Evolutionary conservation across 2,329 filamentous ascomycete species (phyloP).

Genomic region (Fonsecaea nubica): DNA sequence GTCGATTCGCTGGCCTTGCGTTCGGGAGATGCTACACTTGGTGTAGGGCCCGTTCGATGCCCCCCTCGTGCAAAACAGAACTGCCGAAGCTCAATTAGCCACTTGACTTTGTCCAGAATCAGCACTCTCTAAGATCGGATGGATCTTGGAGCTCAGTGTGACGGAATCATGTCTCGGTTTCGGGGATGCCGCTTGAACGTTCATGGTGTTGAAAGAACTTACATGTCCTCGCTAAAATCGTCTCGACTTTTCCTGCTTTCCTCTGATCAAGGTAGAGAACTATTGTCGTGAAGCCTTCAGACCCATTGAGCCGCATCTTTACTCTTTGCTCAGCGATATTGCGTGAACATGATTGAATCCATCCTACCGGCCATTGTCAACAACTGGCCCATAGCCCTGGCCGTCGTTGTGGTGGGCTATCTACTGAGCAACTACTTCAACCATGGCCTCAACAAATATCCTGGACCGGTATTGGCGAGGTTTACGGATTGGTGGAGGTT

Average conservation of each 20-base stretch:
- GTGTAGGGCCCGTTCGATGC: constrained; percentile 11
- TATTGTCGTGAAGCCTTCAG: not conserved
- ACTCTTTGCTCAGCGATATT: not conserved
- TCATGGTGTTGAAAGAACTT: not conserved
- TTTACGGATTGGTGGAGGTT: constrained; percentile 78
- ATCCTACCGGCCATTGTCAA: constrained; percentile 31
- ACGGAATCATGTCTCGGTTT: constrained; percentile 13
- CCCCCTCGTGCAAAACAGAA: constrained; percentile 24
- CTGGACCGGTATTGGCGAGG: constrained; percentile 72
- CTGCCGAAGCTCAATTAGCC: constrained; percentile 31
- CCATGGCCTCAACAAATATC: constrained; percentile 57
- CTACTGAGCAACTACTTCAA: constrained; percentile 39
- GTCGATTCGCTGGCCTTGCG: constrained; percentile 26
- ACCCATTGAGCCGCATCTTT: not conserved
- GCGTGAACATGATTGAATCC: constrained; percentile 34
- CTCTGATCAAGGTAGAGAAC: not conserved
- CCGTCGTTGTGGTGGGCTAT: constrained; percentile 30
- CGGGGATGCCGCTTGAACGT: constrained; percentile 8
- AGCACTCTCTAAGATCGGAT: constrained; percentile 22
- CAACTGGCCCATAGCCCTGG: constrained; percentile 35
- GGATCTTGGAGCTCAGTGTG: constrained; percentile 20
- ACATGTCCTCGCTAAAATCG: constrained; percentile 7
- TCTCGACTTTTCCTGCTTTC: constrained; percentile 5
- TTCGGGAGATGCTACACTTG: not conserved
- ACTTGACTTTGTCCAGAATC: constrained; percentile 17